phyloP scores from a whole-genome alignment of 306 rosid genomes.

The Cajanus cajan region DNA sequence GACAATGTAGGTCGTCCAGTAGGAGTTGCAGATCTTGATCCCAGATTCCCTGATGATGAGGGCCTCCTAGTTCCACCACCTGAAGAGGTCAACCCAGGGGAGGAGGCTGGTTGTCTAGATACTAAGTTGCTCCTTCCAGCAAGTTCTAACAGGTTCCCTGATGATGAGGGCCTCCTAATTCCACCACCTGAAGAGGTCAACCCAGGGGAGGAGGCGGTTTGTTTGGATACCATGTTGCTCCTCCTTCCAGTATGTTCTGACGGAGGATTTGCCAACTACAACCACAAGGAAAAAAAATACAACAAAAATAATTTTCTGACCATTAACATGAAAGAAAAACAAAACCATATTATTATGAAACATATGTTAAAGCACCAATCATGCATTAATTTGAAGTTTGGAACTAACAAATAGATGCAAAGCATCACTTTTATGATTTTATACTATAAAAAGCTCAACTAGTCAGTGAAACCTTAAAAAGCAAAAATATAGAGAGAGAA shows the following conservation, averaged over 20 bases:
- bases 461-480: background rate
- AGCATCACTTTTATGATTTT: constrained; percentile 5
- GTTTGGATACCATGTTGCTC: constrained; percentile 62
- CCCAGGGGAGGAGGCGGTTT: constrained; percentile 67
- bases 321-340: constrained; percentile 19
- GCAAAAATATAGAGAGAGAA: background rate
- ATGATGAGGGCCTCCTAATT: constrained; percentile 59
- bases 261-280: constrained; percentile 75
- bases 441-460: background rate
- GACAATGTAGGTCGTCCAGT: constrained; percentile 70
- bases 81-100: constrained; percentile 72
- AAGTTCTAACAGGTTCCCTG: constrained; percentile 48
- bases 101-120: constrained; percentile 60
- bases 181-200: constrained; percentile 68
- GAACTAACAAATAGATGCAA: background rate
- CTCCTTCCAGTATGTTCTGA: constrained; percentile 66
- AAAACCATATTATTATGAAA: background rate
- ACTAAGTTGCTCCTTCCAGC: constrained; percentile 55
- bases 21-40: constrained; percentile 88
- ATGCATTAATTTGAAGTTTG: background rate
- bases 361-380: background rate
- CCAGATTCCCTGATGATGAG: constrained; percentile 79
- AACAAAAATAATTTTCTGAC: constrained; percentile 27
- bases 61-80: constrained; percentile 70
- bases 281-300: constrained; percentile 39